Conservation (phyloP, 768 basidiomycete species). For the Amanita muscaria region DNA sequence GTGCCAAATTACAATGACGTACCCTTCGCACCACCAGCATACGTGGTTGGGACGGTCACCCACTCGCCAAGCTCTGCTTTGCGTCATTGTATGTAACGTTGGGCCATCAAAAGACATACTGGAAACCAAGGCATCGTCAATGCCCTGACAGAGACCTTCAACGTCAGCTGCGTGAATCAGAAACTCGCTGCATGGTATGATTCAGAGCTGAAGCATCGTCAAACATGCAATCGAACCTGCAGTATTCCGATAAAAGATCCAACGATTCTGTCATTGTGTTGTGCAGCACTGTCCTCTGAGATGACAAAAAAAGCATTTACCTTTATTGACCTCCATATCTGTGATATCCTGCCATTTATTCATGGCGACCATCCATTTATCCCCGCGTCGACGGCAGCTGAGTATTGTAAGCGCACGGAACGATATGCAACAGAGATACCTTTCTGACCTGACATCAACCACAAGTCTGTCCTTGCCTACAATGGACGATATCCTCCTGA, state of each 20-base stretch:
- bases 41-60: slow-evolving; percentile 87
- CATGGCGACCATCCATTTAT: slow-evolving; percentile 92
- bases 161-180: slow-evolving; percentile 98
- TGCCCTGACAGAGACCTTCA: slow-evolving; percentile 93
- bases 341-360: slow-evolving; percentile 98
- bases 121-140: slow-evolving; percentile 80
- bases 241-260: slow-evolving; percentile 66
- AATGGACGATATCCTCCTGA: slow-evolving; percentile 48
- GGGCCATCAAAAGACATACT: slow-evolving; percentile 40
- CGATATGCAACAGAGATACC: background rate
- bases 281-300: background rate
- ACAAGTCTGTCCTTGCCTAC: slow-evolving; percentile 86
- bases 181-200: slow-evolving; percentile 58
- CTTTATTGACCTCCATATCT: slow-evolving; percentile 84
- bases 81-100: slow-evolving; percentile 8
- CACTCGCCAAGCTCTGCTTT: slow-evolving; percentile 77
- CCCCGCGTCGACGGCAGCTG: slow-evolving; percentile 74
- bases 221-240: slow-evolving; percentile 42
- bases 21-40: slow-evolving; percentile 96
- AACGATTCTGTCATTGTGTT: slow-evolving; percentile 52
- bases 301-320: slow-evolving; percentile 26
- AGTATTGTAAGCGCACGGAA: background rate
- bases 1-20: slow-evolving; percentile 1
- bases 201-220: background rate
- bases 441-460: slow-evolving; percentile 84